A percentile compares a stretch with the other conserved stretches of the same genome.
Conservation (phyloP, 352 stramenopile species). For the Phytophthora pseudosyringae region DNA sequence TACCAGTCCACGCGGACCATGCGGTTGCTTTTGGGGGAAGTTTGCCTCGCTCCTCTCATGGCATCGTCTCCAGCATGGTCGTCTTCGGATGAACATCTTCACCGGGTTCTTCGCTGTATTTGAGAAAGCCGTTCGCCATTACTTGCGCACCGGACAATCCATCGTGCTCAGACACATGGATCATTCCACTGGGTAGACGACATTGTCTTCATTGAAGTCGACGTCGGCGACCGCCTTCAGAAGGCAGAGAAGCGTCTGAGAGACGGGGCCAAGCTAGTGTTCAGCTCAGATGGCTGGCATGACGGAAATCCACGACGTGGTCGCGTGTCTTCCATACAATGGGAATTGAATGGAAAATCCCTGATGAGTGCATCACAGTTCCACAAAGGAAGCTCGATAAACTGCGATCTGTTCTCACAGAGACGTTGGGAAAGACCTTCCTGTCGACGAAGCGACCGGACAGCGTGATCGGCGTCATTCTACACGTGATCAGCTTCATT, state of each 20-base stretch:
- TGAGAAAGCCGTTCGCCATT: constrained; percentile 10
- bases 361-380: not conserved
- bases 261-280: constrained; percentile 14
- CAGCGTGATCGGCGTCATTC: not conserved
- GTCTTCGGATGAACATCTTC: constrained; percentile 19
- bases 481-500: not conserved
- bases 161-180: not conserved
- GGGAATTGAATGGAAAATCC: constrained; percentile 14
- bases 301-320: constrained; percentile 20
- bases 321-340: constrained; percentile 1
- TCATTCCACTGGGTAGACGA: not conserved
- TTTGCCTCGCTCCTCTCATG: not conserved
- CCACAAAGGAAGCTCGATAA: constrained; percentile 15
- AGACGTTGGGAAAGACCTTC: not conserved
- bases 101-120: constrained; percentile 16
- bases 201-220: constrained; percentile 5
- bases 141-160: not conserved
- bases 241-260: constrained; percentile 8
- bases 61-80: constrained; percentile 12
- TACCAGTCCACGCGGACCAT: constrained; percentile 1
- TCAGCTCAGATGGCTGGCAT: constrained; percentile 13
- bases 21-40: constrained; percentile 10
- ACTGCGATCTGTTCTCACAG: not conserved
- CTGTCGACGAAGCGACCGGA: not conserved
- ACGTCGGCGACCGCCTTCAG: constrained; percentile 8